Conservation (phyloP, 2,329 filamentous ascomycete genomes). For the Cercospora nicotianae region DNA sequence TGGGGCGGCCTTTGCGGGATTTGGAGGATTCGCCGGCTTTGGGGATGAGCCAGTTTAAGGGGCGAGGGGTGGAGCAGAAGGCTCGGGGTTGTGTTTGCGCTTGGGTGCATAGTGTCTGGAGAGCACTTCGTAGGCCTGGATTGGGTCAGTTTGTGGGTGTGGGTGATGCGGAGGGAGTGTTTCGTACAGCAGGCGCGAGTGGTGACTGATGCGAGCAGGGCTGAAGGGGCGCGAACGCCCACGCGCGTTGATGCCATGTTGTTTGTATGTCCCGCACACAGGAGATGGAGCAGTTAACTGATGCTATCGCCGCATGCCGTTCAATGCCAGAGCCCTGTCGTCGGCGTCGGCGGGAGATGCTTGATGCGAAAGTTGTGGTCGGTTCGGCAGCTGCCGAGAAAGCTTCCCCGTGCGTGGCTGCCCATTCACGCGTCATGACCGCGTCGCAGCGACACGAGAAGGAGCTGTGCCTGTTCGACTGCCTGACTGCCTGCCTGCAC, state of each 20-base stretch:
- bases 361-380: slow-evolving; percentile 7
- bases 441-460: slow-evolving; percentile 6
- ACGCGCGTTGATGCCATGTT: slow-evolving; percentile 12
- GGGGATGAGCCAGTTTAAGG: slow-evolving; percentile 77
- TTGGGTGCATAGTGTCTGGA: slow-evolving; percentile 30
- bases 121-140: slow-evolving; percentile 42
- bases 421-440: slow-evolving; percentile 12
- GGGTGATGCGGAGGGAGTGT: not conserved
- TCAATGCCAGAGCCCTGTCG: not conserved
- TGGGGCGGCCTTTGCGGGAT: slow-evolving; percentile 81
- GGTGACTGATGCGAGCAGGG: slow-evolving; percentile 33
- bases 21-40: slow-evolving; percentile 79
- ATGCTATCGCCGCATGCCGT: not conserved
- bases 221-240: slow-evolving; percentile 13
- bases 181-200: slow-evolving; percentile 34
- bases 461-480: not conserved
- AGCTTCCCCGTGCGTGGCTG: not conserved
- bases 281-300: not conserved
- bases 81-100: slow-evolving; percentile 27
- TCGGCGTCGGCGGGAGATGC: not conserved
- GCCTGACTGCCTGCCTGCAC: not conserved
- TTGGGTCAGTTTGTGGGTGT: slow-evolving; percentile 16
- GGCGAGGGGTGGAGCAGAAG: slow-evolving; percentile 32
- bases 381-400: not conserved
- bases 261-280: not conserved